These are phyloP conservation scores for Amanita muscaria DNA, from an alignment of 768 basidiomycete species.

Conservation along the genomic window DNA sequence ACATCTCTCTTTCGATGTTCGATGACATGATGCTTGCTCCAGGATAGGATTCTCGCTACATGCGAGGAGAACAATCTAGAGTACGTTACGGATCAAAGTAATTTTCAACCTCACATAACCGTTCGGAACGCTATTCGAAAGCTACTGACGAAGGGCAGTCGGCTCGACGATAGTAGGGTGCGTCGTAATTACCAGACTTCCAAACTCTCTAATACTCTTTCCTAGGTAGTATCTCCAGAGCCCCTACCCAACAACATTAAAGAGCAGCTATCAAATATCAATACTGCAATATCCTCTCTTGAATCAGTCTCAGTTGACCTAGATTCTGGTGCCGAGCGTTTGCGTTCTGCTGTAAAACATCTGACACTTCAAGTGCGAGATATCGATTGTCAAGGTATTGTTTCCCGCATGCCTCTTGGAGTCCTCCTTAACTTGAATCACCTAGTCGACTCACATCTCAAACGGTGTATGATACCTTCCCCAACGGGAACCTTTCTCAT, in stretches of 20 bases:
- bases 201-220: not conserved
- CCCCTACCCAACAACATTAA: conserved; percentile 24
- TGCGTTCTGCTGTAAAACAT: conserved; percentile 27
- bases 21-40: too few species aligned
- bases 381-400: conserved; percentile 38
- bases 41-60: conserved; percentile 79
- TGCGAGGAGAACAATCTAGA: conserved; percentile 52
- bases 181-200: conserved; percentile 6
- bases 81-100: conserved; percentile 63
- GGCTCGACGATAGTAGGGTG: conserved; percentile 13
- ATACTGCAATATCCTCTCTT: conserved; percentile 20
- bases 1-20: too few species aligned
- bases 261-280: conserved; percentile 24
- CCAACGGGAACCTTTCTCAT: conserved; percentile 43
- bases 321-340: conserved; percentile 24
- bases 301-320: conserved; percentile 25
- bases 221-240: conserved; percentile 7
- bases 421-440: not conserved
- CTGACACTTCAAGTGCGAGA: conserved; percentile 29
- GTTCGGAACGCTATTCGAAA: conserved; percentile 68
- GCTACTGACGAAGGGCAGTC: conserved; percentile 17
- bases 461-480: conserved; percentile 30
- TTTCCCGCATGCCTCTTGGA: not conserved
- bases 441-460: conserved; percentile 35
- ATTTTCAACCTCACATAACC: conserved; percentile 66